Conservation (phyloP, 306 rosid genomes). For the Macrotyloma uniflorum region DNA sequence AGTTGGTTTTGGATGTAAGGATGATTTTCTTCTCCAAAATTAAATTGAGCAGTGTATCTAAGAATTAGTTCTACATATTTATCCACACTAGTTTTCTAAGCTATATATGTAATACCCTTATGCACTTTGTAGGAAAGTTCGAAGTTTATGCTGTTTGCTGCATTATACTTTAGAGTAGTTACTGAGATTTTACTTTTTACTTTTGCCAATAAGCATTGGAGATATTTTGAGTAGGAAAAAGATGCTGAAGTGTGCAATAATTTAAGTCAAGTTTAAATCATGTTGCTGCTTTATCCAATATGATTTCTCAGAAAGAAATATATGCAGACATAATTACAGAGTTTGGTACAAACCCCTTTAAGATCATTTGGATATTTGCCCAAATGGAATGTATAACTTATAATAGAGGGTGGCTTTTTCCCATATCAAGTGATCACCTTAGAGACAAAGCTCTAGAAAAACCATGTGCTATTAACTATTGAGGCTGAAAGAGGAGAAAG, state of each 20-base stretch:
- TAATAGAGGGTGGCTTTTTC: constrained; percentile 2
- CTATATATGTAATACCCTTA: neutral
- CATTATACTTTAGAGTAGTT: neutral
- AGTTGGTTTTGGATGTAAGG: constrained; percentile 18
- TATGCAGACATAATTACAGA: constrained; percentile 5
- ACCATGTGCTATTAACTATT: neutral
- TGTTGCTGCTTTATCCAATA: constrained; percentile 28
- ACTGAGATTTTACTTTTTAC: neutral
- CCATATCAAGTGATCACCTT: neutral
- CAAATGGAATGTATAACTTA: constrained; percentile 7
- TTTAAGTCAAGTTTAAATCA: constrained; percentile 23
- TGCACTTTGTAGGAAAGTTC: neutral
- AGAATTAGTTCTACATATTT: neutral
- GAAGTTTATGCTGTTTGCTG: neutral
- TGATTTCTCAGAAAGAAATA: neutral
- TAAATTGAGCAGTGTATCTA: neutral
- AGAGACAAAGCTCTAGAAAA: constrained; percentile 8
- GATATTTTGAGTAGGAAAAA: constrained; percentile 17
- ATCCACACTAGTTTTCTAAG: neutral
- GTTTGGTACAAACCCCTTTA: constrained; percentile 23
- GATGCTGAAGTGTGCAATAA: constrained; percentile 19
- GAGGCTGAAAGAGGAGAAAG: neutral
- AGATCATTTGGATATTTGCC: constrained; percentile 21
- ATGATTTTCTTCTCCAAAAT: constrained; percentile 15
- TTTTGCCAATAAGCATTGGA: neutral